Percentiles rank a stretch among this genome's conserved stretches.
phyloP scores from a whole-genome alignment of 176 grass and related monocot genomes.

The Ampelocalamus luodianensis region DNA sequence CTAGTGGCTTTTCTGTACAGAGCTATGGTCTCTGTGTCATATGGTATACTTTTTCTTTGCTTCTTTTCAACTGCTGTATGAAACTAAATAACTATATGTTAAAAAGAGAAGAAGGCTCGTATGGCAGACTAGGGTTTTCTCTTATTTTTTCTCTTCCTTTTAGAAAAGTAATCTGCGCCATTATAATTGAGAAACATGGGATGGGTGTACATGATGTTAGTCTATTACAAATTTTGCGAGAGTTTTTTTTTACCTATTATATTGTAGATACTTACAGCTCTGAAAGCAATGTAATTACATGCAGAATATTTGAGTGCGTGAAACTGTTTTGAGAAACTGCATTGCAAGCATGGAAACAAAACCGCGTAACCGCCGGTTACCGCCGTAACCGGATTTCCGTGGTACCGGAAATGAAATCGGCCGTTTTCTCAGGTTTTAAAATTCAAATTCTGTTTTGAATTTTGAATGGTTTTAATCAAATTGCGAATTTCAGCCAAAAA shows the following conservation, averaged over 20 bases:
- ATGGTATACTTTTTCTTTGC: neutral
- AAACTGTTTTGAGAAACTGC: constrained; percentile 29
- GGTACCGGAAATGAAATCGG: no score
- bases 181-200: constrained; percentile 23
- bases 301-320: constrained; percentile 13
- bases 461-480: no score
- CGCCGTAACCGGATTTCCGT: no score
- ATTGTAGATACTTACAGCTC: constrained; percentile 1
- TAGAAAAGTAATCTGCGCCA: neutral
- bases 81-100: constrained; percentile 18
- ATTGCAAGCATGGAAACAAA: neutral
- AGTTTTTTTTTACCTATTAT: neutral
- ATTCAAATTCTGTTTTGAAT: no score
- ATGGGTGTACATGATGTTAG: neutral
- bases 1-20: constrained; percentile 6
- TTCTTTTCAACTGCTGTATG: constrained; percentile 25
- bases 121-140: constrained; percentile 16
- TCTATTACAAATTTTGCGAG: neutral
- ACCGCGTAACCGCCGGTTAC: no score
- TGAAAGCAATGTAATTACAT: constrained; percentile 23
- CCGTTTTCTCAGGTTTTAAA: no score
- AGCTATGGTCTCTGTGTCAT: neutral
- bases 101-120: constrained; percentile 18
- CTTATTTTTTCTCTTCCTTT: constrained; percentile 26
- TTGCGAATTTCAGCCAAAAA: no score